phyloP scores from a whole-genome alignment of 257 asterid species.

The Solanum rostratum region DNA sequence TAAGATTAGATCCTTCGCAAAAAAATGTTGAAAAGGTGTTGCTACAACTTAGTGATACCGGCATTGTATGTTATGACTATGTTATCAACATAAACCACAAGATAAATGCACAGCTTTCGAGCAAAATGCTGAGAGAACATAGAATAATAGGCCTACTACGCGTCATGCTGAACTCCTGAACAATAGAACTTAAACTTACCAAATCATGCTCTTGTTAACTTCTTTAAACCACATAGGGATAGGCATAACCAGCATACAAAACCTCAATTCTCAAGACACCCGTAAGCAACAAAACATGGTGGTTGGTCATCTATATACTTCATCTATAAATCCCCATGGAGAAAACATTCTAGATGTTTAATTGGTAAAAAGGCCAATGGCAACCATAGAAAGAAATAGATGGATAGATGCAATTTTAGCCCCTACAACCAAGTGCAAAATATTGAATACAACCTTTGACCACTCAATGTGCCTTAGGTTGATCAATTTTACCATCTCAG shows the following conservation, averaged over 20 bases:
- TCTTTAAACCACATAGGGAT: neutral
- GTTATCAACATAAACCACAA: neutral
- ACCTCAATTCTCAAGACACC: neutral
- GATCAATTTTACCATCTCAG: neutral
- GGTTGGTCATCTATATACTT: neutral
- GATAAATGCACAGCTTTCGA: neutral
- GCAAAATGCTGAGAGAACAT: neutral
- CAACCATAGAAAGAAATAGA: neutral
- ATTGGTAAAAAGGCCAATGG: neutral
- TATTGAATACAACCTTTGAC: neutral
- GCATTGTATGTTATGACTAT: neutral
- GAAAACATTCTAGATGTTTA: neutral
- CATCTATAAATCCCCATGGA: neutral
- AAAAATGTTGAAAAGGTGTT: neutral
- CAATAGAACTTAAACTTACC: neutral
- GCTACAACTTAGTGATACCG: neutral
- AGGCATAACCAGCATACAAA: neutral
- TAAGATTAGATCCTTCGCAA: neutral
- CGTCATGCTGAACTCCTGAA: neutral
- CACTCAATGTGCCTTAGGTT: neutral
- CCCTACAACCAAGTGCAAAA: neutral
- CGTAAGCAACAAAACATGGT: neutral
- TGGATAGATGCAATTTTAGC: neutral
- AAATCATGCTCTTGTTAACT: neutral
- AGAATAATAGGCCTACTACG: neutral